Percentiles rank a stretch among this genome's conserved stretches.
These are phyloP conservation scores for Penstemon newberryi DNA, from an alignment of 257 asterid genomes.

Conservation along the genomic window DNA sequence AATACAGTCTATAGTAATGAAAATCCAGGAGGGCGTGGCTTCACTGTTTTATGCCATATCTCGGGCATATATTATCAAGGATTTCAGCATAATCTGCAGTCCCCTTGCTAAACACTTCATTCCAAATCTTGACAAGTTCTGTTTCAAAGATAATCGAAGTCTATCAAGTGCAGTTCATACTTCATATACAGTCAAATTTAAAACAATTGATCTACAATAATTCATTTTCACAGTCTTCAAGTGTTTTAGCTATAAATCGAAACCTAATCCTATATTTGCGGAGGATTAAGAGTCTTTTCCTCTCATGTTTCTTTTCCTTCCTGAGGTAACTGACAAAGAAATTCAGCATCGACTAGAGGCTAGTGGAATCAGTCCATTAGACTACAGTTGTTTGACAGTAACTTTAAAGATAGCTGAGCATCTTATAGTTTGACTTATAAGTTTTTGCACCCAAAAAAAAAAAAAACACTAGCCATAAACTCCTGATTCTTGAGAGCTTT, in stretches of 20 bases:
- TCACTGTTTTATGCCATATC: constrained; percentile 47
- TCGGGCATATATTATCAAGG: constrained; percentile 43
- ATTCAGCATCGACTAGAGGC: not conserved
- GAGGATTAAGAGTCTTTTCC: not conserved
- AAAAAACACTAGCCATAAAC: not conserved
- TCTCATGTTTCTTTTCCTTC: not conserved
- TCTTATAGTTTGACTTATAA: not conserved
- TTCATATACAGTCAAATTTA: not conserved
- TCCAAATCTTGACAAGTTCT: constrained; percentile 71
- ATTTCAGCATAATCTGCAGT: constrained; percentile 41
- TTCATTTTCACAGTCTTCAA: not conserved
- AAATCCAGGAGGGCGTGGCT: constrained; percentile 18
- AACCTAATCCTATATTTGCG: not conserved
- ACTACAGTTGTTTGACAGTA: too few relatives aligned
- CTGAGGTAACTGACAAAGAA: not conserved
- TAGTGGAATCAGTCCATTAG: not conserved
- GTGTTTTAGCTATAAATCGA: not conserved
- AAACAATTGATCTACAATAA: not conserved
- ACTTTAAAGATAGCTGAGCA: too few relatives aligned
- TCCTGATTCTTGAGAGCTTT: too few relatives aligned
- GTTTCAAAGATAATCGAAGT: constrained; percentile 30
- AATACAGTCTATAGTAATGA: not conserved
- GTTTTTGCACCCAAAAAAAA: not conserved
- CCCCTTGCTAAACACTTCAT: constrained; percentile 63
- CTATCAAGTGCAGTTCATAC: constrained; percentile 17